Evolutionary conservation across 257 asterid species (phyloP).

Genomic region (Forsythia suspensa): DNA sequence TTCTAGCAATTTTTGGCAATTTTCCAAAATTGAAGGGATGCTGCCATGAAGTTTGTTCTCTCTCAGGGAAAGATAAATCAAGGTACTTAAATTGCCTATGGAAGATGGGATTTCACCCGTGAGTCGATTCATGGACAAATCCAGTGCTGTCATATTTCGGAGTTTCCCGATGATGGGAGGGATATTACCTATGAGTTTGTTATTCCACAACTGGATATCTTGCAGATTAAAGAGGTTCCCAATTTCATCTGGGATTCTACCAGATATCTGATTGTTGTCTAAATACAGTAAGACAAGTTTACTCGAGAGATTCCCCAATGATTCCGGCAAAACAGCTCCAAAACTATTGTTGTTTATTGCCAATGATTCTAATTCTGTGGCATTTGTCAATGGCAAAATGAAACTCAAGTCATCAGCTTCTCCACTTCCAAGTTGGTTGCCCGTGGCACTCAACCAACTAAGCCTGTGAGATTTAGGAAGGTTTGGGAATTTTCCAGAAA

Average conservation of each 20-base stretch:
- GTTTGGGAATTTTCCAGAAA: conserved; percentile 13
- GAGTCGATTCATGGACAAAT: conserved; percentile 19
- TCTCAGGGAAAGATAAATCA: conserved; percentile 18
- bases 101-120: conserved; percentile 32
- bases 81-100: conserved; percentile 27
- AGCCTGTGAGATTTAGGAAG: conserved; percentile 5
- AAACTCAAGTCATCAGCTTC: conserved; percentile 27
- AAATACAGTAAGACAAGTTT: conserved; percentile 22
- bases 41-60: conserved; percentile 32
- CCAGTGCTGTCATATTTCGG: conserved; percentile 15
- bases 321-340: conserved; percentile 28
- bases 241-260: conserved; percentile 26
- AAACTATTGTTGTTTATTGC: conserved; percentile 22
- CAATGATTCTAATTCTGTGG: conserved; percentile 23
- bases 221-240: conserved; percentile 25
- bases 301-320: conserved; percentile 39
- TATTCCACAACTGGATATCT: conserved; percentile 22
- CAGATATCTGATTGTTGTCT: conserved; percentile 32
- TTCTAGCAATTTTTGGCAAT: conserved; percentile 16
- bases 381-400: conserved; percentile 34
- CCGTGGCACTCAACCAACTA: conserved; percentile 14
- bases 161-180: conserved; percentile 36
- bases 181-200: conserved; percentile 22
- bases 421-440: conserved; percentile 32
- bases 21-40: conserved; percentile 26